Conservation (phyloP, 2,329 filamentous ascomycete genomes). For the Teratosphaeria epicoccoides region DNA sequence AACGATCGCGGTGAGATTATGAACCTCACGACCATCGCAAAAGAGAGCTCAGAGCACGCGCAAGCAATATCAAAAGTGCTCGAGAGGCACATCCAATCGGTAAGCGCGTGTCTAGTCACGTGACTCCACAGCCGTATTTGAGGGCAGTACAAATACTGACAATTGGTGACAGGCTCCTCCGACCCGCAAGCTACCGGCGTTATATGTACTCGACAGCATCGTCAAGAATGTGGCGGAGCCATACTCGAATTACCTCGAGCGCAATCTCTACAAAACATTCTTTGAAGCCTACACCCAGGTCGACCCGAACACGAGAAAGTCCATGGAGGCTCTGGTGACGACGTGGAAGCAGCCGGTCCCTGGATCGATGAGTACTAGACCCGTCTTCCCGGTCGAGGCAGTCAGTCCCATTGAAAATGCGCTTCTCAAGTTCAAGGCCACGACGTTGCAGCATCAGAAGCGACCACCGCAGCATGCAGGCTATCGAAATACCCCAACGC, state of each 20-base stretch:
- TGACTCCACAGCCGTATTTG: slow-evolving; percentile 5
- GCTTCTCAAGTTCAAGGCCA: slow-evolving; percentile 67
- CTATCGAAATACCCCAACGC: slow-evolving; percentile 65
- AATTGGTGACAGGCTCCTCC: slow-evolving; percentile 58
- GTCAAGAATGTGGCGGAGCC: slow-evolving; percentile 98
- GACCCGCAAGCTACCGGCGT: slow-evolving; percentile 80
- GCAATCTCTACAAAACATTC: slow-evolving; percentile 85
- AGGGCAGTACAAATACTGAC: neutral
- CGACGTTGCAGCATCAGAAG: slow-evolving; percentile 50
- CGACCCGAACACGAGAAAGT: slow-evolving; percentile 68
- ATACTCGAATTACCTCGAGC: slow-evolving; percentile 89
- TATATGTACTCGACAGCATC: slow-evolving; percentile 96
- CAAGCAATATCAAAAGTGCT: slow-evolving; percentile 83
- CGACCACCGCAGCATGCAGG: slow-evolving; percentile 40
- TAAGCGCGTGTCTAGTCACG: slow-evolving; percentile 43
- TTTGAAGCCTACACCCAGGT: slow-evolving; percentile 94
- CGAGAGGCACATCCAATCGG: slow-evolving; percentile 87
- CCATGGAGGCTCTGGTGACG: slow-evolving; percentile 93
- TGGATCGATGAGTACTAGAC: slow-evolving; percentile 81
- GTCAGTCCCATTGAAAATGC: slow-evolving; percentile 90
- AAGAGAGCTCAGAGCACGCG: slow-evolving; percentile 93
- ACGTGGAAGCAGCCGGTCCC: slow-evolving; percentile 98
- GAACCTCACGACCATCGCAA: slow-evolving; percentile 92
- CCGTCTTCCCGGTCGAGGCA: slow-evolving; percentile 79
- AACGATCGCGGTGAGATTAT: slow-evolving; percentile 94